phyloP scores from a whole-genome alignment of 495 filamentous ascomycete genomes.

The Penicillium psychrofluorescens region DNA sequence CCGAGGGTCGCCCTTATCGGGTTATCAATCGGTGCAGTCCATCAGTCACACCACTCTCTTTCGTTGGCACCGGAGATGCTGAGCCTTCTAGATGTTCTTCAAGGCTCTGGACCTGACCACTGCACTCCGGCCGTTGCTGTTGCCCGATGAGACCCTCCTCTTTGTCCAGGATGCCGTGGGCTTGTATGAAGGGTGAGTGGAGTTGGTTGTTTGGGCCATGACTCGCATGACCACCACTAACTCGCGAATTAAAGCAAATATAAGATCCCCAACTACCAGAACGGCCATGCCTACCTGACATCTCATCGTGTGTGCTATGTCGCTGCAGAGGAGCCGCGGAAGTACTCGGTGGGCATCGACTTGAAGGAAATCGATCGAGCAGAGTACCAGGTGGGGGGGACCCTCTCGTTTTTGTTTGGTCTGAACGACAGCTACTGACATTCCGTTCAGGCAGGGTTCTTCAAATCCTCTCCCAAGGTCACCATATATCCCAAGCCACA shows the following conservation, averaged over 20 bases:
- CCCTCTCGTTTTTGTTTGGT: not conserved
- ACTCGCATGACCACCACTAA: not conserved
- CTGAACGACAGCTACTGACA: no score
- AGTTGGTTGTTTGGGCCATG: not conserved
- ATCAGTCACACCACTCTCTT: no score
- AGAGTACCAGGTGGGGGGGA: conserved; percentile 73
- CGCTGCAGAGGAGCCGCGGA: conserved; percentile 78
- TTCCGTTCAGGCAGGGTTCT: conserved; percentile 66
- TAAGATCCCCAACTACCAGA: conserved; percentile 89
- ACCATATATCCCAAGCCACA: conserved; percentile 71
- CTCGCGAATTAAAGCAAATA: conserved; percentile 56
- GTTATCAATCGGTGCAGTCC: not conserved
- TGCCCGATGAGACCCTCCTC: conserved; percentile 83
- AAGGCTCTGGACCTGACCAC: conserved; percentile 91
- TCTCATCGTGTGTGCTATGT: conserved; percentile 94
- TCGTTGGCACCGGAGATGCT: not conserved
- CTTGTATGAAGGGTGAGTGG: conserved; percentile 87
- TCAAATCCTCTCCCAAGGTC: conserved; percentile 93
- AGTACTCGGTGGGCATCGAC: conserved; percentile 76
- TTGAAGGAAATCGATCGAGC: conserved; percentile 85
- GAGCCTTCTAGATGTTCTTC: conserved; percentile 76
- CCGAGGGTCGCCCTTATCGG: not conserved
- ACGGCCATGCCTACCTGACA: conserved; percentile 93
- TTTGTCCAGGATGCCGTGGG: conserved; percentile 97
- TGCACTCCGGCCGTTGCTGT: conserved; percentile 81